These are phyloP conservation scores for Rhodocollybia butyracea DNA, from an alignment of 768 basidiomycete genomes.

Conservation along the genomic window DNA sequence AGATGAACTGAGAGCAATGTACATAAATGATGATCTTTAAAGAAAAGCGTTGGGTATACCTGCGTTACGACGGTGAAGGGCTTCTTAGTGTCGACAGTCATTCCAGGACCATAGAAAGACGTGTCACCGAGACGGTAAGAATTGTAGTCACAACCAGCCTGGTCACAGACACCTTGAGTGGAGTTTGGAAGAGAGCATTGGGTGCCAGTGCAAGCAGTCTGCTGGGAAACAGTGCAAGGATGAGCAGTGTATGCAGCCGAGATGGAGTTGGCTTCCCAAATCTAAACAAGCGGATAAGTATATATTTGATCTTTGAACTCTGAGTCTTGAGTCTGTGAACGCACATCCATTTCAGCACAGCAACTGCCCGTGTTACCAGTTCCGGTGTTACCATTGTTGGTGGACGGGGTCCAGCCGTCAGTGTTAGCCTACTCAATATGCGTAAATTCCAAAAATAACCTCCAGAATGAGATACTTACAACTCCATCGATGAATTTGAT, in stretches of 20 bases:
- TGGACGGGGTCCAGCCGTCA: slow-evolving; percentile 31
- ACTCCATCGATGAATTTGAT: slow-evolving; percentile 62
- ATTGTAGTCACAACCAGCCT: slow-evolving; percentile 46
- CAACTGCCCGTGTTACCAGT: slow-evolving; percentile 2
- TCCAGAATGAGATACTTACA: slow-evolving; percentile 25
- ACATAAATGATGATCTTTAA: no score
- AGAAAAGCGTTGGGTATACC: no score
- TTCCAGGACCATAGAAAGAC: slow-evolving; percentile 33
- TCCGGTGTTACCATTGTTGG: slow-evolving; percentile 29
- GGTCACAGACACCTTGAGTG: slow-evolving; percentile 32
- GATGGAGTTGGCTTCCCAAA: slow-evolving; percentile 39
- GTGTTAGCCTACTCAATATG: slow-evolving; percentile 30
- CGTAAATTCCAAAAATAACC: not conserved
- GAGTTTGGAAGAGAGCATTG: slow-evolving; percentile 24
- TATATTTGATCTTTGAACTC: not conserved
- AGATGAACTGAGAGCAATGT: slow-evolving; percentile 47
- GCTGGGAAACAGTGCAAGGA: slow-evolving; percentile 33
- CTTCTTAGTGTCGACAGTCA: slow-evolving; percentile 35
- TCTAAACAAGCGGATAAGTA: not conserved
- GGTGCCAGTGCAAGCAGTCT: slow-evolving; percentile 32
- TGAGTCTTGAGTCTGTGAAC: not conserved
- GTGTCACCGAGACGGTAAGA: slow-evolving; percentile 41
- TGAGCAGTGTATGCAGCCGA: slow-evolving; percentile 41
- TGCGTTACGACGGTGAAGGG: slow-evolving; percentile 40
- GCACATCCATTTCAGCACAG: slow-evolving; percentile 15